Evolutionary conservation across 345 rosid genomes (phyloP), one percentile per base, ranked within the genome.

Genomic region (Cardamine chenopodiifolia): DNA sequence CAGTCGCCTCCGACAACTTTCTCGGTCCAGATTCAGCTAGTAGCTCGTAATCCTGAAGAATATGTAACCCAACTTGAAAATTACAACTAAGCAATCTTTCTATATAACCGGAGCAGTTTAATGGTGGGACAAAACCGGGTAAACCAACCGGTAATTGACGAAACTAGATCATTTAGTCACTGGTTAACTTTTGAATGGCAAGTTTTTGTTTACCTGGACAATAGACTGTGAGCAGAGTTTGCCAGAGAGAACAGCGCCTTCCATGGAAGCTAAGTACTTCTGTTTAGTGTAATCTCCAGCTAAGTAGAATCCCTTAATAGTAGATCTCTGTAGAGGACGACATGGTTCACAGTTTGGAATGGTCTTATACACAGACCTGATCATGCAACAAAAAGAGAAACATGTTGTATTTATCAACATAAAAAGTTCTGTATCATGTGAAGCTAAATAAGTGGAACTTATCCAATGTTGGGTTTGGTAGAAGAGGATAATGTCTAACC

Each of bases 211-310:
- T 26, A 90, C 97, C 97, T 95, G 88, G 22, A 86, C 76, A 68
- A 95, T 87, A 57, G 92, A 86, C 78, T 90, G 89, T 17, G 96
- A 90, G 79, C 97, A 90, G 77, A 90, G 71, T 89, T 95, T 95
- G 59, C 99, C 97, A 0, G 97, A 95, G 64, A 95, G 91, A 60
- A 95, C 87, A 11, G 97, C 99, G 4, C 97, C 99, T 82, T 95
- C 97, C 97, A 95, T 95, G 18, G 97, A 95, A 78, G 99, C 97
- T 82, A 95, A 71, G 82, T 95, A 95, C 83, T 95, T 95, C 69
- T 91, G 97, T 78, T 91, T 91, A 42, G 99, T 95, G 83, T 92
- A 92, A 56, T 95, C 97, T 62, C 97, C 97, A 42, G 97, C 89
- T 77, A 89, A 74, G 82, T 95, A 95, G 83, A 91, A 95, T 23